Conservation (phyloP, 352 stramenopile species). For the Phytophthora melonis region DNA sequence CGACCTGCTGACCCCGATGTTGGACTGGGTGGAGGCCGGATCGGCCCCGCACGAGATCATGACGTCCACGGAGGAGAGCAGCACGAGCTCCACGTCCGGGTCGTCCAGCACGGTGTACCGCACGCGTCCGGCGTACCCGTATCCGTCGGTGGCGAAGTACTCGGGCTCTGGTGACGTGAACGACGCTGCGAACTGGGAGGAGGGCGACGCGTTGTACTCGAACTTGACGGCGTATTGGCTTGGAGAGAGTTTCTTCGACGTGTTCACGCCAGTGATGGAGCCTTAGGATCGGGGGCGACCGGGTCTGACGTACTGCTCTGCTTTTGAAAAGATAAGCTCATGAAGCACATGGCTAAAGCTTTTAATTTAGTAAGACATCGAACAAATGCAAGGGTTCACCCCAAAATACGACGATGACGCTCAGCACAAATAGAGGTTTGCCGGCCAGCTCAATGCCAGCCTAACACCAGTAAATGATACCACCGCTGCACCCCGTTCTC, state of each 20-base stretch:
- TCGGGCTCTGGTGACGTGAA: conserved; percentile 32
- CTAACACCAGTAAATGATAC: not conserved
- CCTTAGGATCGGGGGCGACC: conserved; percentile 1
- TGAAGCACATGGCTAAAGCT: not conserved
- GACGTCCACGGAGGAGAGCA: conserved; percentile 26
- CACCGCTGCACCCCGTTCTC: not conserved
- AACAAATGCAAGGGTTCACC: too few species aligned
- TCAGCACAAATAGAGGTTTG: not conserved
- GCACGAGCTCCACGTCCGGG: conserved; percentile 1
- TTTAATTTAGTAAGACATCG: too few species aligned
- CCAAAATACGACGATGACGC: too few species aligned
- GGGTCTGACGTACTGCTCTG: not conserved
- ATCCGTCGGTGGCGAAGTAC: conserved; percentile 43
- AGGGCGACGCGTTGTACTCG: conserved; percentile 39
- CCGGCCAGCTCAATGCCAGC: not conserved
- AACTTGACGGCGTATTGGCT: conserved; percentile 41
- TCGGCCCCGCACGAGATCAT: conserved; percentile 39
- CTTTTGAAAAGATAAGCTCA: not conserved
- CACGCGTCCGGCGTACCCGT: conserved; percentile 39
- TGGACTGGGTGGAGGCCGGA: conserved; percentile 48
- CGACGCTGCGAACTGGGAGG: conserved; percentile 32
- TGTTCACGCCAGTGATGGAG: conserved; percentile 34
- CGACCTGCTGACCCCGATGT: conserved; percentile 48
- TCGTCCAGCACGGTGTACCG: conserved; percentile 28
- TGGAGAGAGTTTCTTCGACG: conserved; percentile 36